Evolutionary conservation across 257 asterid genomes (phyloP), one percentile per base, ranked within the genome.

Genomic region (Solanum neorickii): DNA sequence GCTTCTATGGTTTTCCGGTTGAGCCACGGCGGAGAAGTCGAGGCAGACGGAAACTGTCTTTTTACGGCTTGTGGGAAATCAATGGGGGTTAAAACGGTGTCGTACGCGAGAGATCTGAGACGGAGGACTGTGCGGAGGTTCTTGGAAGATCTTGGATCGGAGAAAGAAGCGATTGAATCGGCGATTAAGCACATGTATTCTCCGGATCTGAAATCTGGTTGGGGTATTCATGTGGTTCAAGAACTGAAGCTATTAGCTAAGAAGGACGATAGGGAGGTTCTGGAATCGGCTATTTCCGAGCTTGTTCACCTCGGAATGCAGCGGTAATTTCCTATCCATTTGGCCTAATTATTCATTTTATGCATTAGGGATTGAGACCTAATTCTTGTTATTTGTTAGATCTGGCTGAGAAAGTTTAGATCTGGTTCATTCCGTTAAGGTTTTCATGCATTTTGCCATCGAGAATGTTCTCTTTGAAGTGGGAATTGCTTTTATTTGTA

Each of bases 221-320:
- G 99, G 99, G 99, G 99, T 8, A 89, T 97, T 84, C 98, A 97
- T 85, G 97, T 95, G 35, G 96, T 95, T n/a, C 99, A 97, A 94
- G 99, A 95, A 93, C 90, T 95, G 29, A 97, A 97, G 88, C 72
- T 97, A 69, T 87, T 97, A 91, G 98, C 95, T 1, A 93, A 88
- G 90, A 97, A 95, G 83, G 89, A 83, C 82, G 98, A 95, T 91
- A 93, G 99, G 2, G 91, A 86, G 75, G 87, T 70, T 18, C 90
- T 95, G 87, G 99, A 97, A 89, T 90, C 94, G 59, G 95, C 96
- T 91, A 93, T 97, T 27, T 88, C 91, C 35, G 99, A 95, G 89
- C 96, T 97, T 29, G 91, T 94, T 84, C 94, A 90, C 88, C 88
- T 95, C 23, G 99, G 96, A 4, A 94, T 95, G 98, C 98, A 92